Conservation (phyloP, 768 basidiomycete genomes). For the Mrakia frigida region DNA sequence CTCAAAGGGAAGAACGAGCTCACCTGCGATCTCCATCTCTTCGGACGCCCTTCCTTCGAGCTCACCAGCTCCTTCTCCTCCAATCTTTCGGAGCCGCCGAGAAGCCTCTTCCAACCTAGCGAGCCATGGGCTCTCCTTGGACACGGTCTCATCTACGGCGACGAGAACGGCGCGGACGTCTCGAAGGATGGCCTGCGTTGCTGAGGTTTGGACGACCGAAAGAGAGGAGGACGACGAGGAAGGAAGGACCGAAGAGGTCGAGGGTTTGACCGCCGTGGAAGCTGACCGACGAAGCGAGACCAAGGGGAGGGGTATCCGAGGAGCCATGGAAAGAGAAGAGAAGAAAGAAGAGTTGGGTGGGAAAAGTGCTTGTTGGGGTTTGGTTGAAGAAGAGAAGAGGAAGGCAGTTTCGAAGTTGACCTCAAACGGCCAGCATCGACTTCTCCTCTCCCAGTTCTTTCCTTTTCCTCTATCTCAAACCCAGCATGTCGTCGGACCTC, state of each 20-base stretch:
- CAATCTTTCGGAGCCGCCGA: not conserved
- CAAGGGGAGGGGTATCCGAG: not conserved
- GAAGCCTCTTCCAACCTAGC: slow-evolving; percentile 8
- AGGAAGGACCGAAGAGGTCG: not conserved
- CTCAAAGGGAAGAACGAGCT: not conserved
- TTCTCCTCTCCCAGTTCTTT: too few species aligned
- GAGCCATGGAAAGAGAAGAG: not conserved
- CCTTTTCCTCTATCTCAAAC: not conserved
- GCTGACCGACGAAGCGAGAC: not conserved
- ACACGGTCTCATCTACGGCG: not conserved
- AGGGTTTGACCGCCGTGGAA: not conserved
- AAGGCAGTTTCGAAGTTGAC: not conserved
- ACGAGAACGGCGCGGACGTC: not conserved
- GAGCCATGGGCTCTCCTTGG: slow-evolving; percentile 9
- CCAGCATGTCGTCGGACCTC: not conserved
- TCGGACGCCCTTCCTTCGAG: not conserved
- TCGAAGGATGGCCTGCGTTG: not conserved
- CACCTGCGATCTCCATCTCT: slow-evolving; percentile 24
- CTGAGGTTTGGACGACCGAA: not conserved
- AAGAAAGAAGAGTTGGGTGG: not conserved
- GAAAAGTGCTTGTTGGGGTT: not conserved
- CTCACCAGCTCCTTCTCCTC: not conserved
- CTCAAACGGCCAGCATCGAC: not conserved
- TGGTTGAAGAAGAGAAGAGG: not conserved
- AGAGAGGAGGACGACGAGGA: not conserved